Conservation (phyloP, 257 asterid species). For the Nicotiana sylvestris region DNA sequence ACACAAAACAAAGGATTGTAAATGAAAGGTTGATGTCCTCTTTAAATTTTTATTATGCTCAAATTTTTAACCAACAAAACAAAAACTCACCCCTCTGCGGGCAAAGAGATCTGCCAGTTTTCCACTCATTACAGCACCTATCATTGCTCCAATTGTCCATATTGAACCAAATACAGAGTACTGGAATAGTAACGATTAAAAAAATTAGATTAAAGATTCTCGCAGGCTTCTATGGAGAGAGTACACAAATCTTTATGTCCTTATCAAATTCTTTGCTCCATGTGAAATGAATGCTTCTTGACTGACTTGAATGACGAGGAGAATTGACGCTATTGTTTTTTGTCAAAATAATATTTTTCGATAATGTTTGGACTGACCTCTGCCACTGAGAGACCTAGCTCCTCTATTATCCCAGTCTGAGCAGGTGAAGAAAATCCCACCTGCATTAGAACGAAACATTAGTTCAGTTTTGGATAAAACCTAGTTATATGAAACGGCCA, state of each 20-base stretch:
- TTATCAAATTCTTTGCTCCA: too few species aligned
- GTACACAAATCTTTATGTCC: too few species aligned
- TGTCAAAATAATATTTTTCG: neutral
- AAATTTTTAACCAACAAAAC: neutral
- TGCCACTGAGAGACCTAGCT: constrained; percentile 60
- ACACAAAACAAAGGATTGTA: constrained; percentile 5
- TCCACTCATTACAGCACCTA: constrained; percentile 84
- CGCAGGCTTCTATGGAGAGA: neutral
- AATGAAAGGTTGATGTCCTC: neutral
- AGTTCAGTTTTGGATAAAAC: neutral
- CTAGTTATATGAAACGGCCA: too few species aligned
- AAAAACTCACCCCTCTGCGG: constrained; percentile 64
- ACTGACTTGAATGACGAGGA: too few species aligned
- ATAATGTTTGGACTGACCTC: constrained; percentile 39
- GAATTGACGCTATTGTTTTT: too few species aligned
- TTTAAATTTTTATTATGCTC: neutral
- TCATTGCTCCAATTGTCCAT: constrained; percentile 82
- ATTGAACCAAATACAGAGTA: constrained; percentile 85
- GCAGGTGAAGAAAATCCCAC: constrained; percentile 90
- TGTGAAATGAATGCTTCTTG: too few species aligned
- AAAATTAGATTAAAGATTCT: neutral
- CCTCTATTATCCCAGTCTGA: constrained; percentile 61
- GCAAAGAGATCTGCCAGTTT: constrained; percentile 76
- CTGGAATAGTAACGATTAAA: constrained; percentile 29
- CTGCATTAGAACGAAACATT: constrained; percentile 26